These are phyloP conservation scores for Fomitopsis serialis DNA, from an alignment of 768 basidiomycete species.

Conservation along the genomic window DNA sequence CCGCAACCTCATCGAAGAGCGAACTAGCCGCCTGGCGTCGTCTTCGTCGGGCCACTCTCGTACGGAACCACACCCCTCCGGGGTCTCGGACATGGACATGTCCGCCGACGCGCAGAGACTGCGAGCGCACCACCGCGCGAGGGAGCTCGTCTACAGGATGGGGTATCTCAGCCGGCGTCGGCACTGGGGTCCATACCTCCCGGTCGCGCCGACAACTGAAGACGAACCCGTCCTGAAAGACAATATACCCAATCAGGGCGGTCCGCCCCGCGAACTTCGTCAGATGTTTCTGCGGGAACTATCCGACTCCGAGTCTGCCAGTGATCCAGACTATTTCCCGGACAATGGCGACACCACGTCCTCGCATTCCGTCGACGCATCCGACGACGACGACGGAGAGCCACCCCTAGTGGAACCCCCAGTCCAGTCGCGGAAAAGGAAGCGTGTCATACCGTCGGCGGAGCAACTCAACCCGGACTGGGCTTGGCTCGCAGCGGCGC, in stretches of 20 bases:
- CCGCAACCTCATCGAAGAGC: conserved; percentile 3
- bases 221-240: background rate
- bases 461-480: conserved; percentile 18
- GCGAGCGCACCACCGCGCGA: conserved; percentile 5
- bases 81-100: conserved; percentile 3
- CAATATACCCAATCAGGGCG: no score
- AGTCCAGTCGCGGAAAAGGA: background rate
- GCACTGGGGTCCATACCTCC: conserved; percentile 19
- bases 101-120: conserved; percentile 4
- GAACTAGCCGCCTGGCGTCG: background rate
- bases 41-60: background rate
- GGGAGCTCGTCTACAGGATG: conserved; percentile 14
- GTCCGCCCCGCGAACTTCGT: no score
- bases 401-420: background rate
- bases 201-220: background rate
- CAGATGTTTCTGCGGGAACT: no score
- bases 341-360: background rate
- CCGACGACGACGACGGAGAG: background rate
- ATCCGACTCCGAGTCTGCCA: background rate
- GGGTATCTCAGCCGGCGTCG: conserved; percentile 13
- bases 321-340: background rate
- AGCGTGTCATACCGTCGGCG: conserved; percentile 1
- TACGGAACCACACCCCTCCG: no score
- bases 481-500: conserved; percentile 15
- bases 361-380: background rate